A percentile compares a stretch with the other conserved stretches of the same genome.
These are phyloP conservation scores for Daldinia concentrica DNA, from an alignment of 495 filamentous ascomycete genomes.

Conservation along the genomic window DNA sequence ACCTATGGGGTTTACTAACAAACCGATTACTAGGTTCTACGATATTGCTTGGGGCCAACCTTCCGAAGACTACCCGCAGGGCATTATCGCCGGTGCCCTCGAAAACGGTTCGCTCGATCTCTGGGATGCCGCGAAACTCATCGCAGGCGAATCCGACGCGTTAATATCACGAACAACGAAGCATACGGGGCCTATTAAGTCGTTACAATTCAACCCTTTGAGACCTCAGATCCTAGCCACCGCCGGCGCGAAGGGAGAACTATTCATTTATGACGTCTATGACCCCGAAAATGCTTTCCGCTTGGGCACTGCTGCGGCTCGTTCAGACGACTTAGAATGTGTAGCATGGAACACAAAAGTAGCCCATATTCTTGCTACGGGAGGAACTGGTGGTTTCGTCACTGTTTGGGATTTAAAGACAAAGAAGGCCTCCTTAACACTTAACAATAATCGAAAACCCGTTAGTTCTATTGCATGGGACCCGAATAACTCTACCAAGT, in stretches of 20 bases:
- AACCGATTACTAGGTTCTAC: conserved; percentile 74
- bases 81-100: conserved; percentile 92
- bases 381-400: conserved; percentile 92
- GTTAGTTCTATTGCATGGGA: conserved; percentile 98
- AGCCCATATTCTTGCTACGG: conserved; percentile 92
- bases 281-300: conserved; percentile 87
- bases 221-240: conserved; percentile 91
- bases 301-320: conserved; percentile 84
- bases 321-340: conserved; percentile 92
- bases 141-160: conserved; percentile 73
- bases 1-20: conserved; percentile 32
- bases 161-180: conserved; percentile 89
- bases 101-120: conserved; percentile 96
- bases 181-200: conserved; percentile 91
- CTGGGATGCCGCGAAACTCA: conserved; percentile 92
- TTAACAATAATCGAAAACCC: conserved; percentile 94
- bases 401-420: conserved; percentile 99
- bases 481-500: conserved; percentile 89
- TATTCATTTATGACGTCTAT: conserved; percentile 94
- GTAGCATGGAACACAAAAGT: conserved; percentile 99
- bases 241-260: conserved; percentile 92
- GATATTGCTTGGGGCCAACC: conserved; percentile 93
- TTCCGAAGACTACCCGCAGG: conserved; percentile 75
- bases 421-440: conserved; percentile 92
- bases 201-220: conserved; percentile 97